Evolutionary conservation across 202 grass and related monocot species (phyloP).

Genomic region (Zizania palustris): DNA sequence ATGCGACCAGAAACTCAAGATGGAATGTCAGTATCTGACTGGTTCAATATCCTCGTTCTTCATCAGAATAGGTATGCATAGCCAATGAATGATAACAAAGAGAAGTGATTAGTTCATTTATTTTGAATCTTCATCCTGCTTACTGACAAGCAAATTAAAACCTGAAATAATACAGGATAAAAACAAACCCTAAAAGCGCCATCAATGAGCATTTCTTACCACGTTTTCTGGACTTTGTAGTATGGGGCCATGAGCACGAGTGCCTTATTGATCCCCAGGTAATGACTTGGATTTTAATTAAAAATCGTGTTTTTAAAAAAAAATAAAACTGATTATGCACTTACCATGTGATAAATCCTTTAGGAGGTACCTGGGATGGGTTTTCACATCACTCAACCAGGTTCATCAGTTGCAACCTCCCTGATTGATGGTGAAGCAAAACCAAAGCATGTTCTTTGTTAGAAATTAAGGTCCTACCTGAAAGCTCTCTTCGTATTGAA

Average conservation of each 20-base stretch:
- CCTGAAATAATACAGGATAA: slow-evolving; percentile 69
- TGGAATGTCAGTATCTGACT: slow-evolving; percentile 66
- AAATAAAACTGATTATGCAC: neutral
- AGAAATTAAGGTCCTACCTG: slow-evolving; percentile 82
- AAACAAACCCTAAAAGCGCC: slow-evolving; percentile 88
- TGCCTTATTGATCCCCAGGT: slow-evolving; percentile 96
- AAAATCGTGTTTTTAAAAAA: neutral
- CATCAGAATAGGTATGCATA: slow-evolving; percentile 85
- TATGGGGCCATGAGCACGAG: slow-evolving; percentile 98
- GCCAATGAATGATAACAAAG: slow-evolving; percentile 4
- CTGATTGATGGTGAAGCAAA: slow-evolving; percentile 96
- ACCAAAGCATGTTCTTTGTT: slow-evolving; percentile 92
- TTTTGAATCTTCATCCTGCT: slow-evolving; percentile 25
- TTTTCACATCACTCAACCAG: slow-evolving; percentile 97
- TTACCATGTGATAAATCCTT: slow-evolving; percentile 25
- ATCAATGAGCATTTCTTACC: slow-evolving; percentile 99
- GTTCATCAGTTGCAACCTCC: slow-evolving; percentile 90
- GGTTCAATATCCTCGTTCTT: slow-evolving; percentile 98
- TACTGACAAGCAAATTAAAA: slow-evolving; percentile 37
- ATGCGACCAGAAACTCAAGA: slow-evolving; percentile 90
- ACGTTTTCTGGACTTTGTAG: slow-evolving; percentile 82
- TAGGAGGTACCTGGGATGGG: slow-evolving; percentile 95
- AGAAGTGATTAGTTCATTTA: neutral
- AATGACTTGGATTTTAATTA: slow-evolving; percentile 32
- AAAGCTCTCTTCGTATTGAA: slow-evolving; percentile 32